Conservation (phyloP, 768 basidiomycete genomes). For the Tephrocybe rancida region DNA sequence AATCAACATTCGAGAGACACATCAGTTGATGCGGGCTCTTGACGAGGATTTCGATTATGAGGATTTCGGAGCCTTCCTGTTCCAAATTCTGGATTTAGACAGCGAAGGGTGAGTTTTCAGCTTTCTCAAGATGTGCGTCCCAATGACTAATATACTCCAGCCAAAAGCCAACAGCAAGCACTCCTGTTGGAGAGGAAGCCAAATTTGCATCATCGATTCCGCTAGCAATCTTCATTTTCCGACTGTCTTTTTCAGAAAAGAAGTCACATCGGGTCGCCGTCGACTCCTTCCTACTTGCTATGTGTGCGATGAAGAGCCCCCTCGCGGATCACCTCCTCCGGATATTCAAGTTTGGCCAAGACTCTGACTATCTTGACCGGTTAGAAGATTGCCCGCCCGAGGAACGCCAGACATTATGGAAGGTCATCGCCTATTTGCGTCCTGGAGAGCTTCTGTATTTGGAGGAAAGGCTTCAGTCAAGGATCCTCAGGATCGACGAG, state of each 20-base stretch:
- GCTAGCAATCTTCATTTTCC: constrained; percentile 10
- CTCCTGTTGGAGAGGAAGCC: neutral
- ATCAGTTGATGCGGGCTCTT: constrained; percentile 8
- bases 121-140: neutral
- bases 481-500: constrained; percentile 1
- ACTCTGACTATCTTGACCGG: constrained; percentile 6
- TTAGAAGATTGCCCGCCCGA: constrained; percentile 3
- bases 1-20: constrained; percentile 11
- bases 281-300: constrained; percentile 7
- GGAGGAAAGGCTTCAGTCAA: constrained; percentile 8
- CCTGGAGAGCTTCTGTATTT: constrained; percentile 3
- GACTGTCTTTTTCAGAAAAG: constrained; percentile 4
- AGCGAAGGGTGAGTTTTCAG: constrained; percentile 4
- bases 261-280: constrained; percentile 7
- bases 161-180: neutral
- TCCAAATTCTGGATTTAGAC: constrained; percentile 7
- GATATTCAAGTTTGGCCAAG: constrained; percentile 13
- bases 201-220: constrained; percentile 10
- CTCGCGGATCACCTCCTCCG: constrained; percentile 9
- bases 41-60: constrained; percentile 9
- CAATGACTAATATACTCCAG: neutral
- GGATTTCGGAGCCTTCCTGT: constrained; percentile 4
- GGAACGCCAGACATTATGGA: constrained; percentile 12
- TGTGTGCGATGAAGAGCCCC: constrained; percentile 6
- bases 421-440: constrained; percentile 7